Conservation (phyloP, 2,329 filamentous ascomycete species). For the Plectosphaerella sp. region DNA sequence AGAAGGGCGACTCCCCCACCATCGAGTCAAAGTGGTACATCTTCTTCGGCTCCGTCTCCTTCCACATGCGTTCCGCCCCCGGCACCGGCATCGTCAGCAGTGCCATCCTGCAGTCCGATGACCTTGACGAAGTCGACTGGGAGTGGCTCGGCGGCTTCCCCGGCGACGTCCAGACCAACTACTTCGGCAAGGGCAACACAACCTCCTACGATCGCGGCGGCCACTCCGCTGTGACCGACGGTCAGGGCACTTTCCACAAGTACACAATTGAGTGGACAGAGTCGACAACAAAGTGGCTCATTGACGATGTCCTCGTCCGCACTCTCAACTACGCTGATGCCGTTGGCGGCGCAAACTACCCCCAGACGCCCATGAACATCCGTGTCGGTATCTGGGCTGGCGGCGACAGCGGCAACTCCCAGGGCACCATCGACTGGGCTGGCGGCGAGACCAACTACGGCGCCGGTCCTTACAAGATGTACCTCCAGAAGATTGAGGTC, state of each 20-base stretch:
- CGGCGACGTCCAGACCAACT: conserved; percentile 79
- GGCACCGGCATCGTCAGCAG: conserved; percentile 87
- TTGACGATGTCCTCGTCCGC: conserved; percentile 59
- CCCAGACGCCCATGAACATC: conserved; percentile 70
- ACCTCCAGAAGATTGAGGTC: conserved; percentile 53
- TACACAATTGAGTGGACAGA: conserved; percentile 67
- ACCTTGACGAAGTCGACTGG: conserved; percentile 93
- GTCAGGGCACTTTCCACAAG: conserved; percentile 56
- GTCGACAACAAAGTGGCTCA: conserved; percentile 57
- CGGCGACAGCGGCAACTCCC: conserved; percentile 50
- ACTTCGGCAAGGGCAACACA: conserved; percentile 71
- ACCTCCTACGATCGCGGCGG: conserved; percentile 66
- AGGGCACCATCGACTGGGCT: conserved; percentile 69
- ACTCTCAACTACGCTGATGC: conserved; percentile 61
- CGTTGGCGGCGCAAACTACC: conserved; percentile 53
- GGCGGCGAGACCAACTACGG: conserved; percentile 53
- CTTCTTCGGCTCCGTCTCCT: conserved; percentile 89
- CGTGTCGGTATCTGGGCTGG: conserved; percentile 66
- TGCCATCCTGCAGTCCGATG: conserved; percentile 83
- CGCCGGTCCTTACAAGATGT: conserved; percentile 47
- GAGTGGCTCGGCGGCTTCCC: conserved; percentile 83
- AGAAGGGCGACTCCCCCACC: conserved; percentile 62
- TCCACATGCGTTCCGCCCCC: conserved; percentile 71
- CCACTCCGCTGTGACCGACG: conserved; percentile 52
- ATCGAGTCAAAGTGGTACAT: conserved; percentile 82